phyloP scores from a whole-genome alignment of 768 basidiomycete genomes.

The Cystobasidium tubakii region DNA sequence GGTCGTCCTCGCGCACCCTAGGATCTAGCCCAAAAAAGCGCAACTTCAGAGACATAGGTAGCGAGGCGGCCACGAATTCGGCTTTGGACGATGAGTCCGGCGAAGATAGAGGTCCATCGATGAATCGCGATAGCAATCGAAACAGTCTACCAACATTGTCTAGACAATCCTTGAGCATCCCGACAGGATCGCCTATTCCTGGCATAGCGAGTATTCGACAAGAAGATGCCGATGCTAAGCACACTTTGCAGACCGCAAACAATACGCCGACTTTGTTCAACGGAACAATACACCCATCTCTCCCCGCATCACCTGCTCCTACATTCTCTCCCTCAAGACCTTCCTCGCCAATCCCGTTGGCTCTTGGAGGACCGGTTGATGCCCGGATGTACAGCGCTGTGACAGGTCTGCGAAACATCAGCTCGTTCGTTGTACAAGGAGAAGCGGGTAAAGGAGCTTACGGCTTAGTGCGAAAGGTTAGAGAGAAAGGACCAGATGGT shows the following conservation, averaged over 20 bases:
- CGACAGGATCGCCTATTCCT: background rate
- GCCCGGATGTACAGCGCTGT: slow-evolving; percentile 49
- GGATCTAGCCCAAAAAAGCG: background rate
- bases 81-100: background rate
- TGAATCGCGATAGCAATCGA: background rate
- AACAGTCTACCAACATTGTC: background rate
- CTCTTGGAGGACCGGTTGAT: slow-evolving; percentile 49
- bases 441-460: slow-evolving; percentile 93
- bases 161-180: background rate
- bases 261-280: background rate
- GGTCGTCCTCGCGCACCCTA: background rate
- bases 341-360: slow-evolving; percentile 41
- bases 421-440: slow-evolving; percentile 74
- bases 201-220: background rate
- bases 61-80: slow-evolving; percentile 1
- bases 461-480: slow-evolving; percentile 83
- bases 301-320: background rate
- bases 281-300: background rate
- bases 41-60: background rate
- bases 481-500: slow-evolving; percentile 69
- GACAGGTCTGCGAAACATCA: slow-evolving; percentile 65
- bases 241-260: background rate
- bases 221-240: background rate
- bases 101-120: background rate
- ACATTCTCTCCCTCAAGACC: background rate